These are phyloP conservation scores for Tuber microsphaerosporum DNA, from an alignment of 495 filamentous ascomycete species.

Conservation along the genomic window DNA sequence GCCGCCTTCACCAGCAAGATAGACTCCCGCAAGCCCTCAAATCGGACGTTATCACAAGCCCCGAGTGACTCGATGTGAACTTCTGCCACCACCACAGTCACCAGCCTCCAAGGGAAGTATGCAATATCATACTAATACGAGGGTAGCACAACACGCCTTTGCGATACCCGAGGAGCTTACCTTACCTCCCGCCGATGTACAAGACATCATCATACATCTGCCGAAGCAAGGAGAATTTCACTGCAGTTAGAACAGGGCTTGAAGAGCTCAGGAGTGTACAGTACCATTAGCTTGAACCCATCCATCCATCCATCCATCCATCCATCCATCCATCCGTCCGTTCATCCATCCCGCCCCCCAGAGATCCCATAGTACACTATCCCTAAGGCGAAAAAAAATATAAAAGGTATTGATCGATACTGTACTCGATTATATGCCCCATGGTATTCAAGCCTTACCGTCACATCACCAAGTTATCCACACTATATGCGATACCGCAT, in stretches of 20 bases:
- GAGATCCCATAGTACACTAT: too few species aligned
- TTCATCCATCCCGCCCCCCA: too few species aligned
- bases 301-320: background rate
- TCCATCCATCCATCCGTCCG: background rate
- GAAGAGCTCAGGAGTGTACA: background rate
- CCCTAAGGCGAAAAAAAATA: too few species aligned
- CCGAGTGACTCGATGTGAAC: background rate
- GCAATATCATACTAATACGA: background rate
- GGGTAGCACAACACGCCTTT: background rate
- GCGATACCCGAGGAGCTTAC: background rate
- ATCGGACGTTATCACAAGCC: background rate
- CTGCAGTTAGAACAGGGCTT: background rate
- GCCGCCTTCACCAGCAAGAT: background rate
- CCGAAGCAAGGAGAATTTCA: background rate
- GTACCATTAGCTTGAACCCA: background rate
- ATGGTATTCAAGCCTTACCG: too few species aligned
- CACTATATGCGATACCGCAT: too few species aligned
- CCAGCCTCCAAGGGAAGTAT: background rate
- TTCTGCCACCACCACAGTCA: background rate
- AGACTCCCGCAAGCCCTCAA: background rate
- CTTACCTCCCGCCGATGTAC: background rate
- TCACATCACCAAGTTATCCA: too few species aligned
- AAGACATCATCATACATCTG: background rate
- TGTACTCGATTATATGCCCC: too few species aligned
- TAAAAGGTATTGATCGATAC: too few species aligned